These are phyloP conservation scores for Gremmenia infestans DNA, from an alignment of 2,329 filamentous ascomycete genomes.

Conservation along the genomic window DNA sequence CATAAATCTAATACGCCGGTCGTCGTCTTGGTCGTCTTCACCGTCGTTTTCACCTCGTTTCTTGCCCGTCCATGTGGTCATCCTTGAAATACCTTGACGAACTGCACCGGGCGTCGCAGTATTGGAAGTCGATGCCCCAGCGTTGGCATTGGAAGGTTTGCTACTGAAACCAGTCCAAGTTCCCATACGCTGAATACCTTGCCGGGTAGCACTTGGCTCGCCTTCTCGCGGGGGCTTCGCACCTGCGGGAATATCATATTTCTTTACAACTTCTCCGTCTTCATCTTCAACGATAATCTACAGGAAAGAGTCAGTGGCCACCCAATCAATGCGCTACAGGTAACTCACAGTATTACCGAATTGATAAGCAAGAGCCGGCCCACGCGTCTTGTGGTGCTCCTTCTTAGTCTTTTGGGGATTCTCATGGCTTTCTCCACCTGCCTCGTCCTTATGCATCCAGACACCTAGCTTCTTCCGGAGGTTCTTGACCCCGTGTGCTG, in stretches of 20 bases:
- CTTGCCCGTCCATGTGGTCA: constrained; percentile 26
- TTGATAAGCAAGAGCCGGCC: constrained; percentile 77
- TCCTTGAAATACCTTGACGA: constrained; percentile 24
- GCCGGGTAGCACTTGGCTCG: constrained; percentile 15
- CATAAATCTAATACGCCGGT: constrained; percentile 69
- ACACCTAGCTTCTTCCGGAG: constrained; percentile 29
- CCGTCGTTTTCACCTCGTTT: constrained; percentile 19
- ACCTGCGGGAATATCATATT: constrained; percentile 64
- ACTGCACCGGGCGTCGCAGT: constrained; percentile 2
- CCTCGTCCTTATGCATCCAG: constrained; percentile 35
- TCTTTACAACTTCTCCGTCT: constrained; percentile 80
- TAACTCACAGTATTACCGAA: constrained; percentile 69
- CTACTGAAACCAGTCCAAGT: constrained; percentile 24
- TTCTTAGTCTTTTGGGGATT: constrained; percentile 29
- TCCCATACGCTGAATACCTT: constrained; percentile 25
- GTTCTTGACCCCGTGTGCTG: constrained; percentile 25
- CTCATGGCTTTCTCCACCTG: constrained; percentile 34
- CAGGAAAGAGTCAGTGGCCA: constrained; percentile 10
- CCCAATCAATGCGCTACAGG: not conserved
- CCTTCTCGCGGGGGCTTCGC: constrained; percentile 12
- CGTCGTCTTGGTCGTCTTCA: constrained; percentile 54
- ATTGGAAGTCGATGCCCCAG: not conserved
- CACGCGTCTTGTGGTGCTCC: constrained; percentile 46
- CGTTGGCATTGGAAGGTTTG: constrained; percentile 9
- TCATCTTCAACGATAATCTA: constrained; percentile 84